Evolutionary conservation across 495 filamentous ascomycete genomes (phyloP).

Genomic region (Hypoxylon subgilvum): DNA sequence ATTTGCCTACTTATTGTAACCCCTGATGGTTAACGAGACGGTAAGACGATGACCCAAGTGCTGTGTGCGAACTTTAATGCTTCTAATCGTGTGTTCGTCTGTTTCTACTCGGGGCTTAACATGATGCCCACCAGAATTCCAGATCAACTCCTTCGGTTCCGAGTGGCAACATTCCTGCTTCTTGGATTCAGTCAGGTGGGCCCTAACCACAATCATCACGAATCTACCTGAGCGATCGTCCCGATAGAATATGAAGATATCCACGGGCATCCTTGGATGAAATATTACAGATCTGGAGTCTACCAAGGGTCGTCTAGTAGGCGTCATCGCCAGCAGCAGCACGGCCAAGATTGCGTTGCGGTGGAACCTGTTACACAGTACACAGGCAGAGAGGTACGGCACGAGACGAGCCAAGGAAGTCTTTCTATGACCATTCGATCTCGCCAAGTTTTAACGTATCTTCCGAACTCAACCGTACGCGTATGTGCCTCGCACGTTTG

Average conservation of each 20-base stretch:
- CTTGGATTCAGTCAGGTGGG: not conserved
- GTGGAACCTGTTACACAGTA: too few relatives aligned
- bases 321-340: too few relatives aligned
- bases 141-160: not conserved
- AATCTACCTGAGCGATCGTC: too few relatives aligned
- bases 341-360: too few relatives aligned
- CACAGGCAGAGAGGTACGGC: too few relatives aligned
- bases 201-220: not conserved
- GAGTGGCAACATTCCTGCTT: not conserved
- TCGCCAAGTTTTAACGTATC: conserved; percentile 17
- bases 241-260: too few relatives aligned
- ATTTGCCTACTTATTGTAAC: not conserved
- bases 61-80: conserved; percentile 20
- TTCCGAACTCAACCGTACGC: not conserved
- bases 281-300: too few relatives aligned
- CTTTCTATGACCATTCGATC: conserved; percentile 28
- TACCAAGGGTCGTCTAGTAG: too few relatives aligned
- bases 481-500: conserved; percentile 24
- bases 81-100: conserved; percentile 13
- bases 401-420: too few relatives aligned
- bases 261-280: too few relatives aligned
- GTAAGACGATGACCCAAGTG: not conserved
- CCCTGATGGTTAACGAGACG: not conserved
- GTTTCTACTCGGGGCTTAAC: not conserved
- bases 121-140: not conserved